Evolutionary conservation across 371 early-diverging fungal genomes (phyloP), one percentile per base, ranked within the genome.

Genomic region (Mortierella sp.): DNA sequence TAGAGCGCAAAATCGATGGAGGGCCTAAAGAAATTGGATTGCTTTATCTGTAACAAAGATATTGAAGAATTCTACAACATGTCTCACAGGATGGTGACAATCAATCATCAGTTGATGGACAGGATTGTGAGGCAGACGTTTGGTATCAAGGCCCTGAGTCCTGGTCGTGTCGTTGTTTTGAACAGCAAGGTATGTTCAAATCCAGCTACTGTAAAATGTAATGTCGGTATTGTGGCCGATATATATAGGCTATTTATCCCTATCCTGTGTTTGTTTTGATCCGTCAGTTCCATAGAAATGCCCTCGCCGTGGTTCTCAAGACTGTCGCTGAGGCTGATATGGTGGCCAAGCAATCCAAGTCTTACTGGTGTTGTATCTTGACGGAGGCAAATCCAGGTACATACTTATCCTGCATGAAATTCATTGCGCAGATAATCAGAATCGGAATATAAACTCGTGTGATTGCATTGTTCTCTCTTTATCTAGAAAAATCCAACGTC

Each of bases 1-100:
- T 67, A 88, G 86, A 91, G 80, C 24, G 89, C 92, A 57, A 87
- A 88, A 59, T 83, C 85, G 21, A 83, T 92, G 67, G 88, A 87
- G 38, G 85, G 84, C 13, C 71, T 94, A 21, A 85, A 88, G 47
- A 90, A 92, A 68, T 84, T 97, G n/a, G 88, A 91, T 40, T 97
- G 98, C 70, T 85, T 90, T 3, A 95, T 97, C 65, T 97, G 98
- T 83, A 88, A 87, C 50, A 83, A 81, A 52, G 97, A 96, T 73
- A 86, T 97, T 43, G 86, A 90, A 22, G 77, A 79, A n/a, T 95
- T 91, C 67, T 95, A 95, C 77, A 90, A 94, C 71, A 58, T 87
- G 21, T 92, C 91, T 55, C 83, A 87, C 15, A 86, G 87, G 22
- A 84, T 94, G 41, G 77, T 94, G 5, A 61, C 84, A 1, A 66